Evolutionary conservation across 2,329 filamentous ascomycete species (phyloP).

Genomic region (Aspergillus phoenicis): DNA sequence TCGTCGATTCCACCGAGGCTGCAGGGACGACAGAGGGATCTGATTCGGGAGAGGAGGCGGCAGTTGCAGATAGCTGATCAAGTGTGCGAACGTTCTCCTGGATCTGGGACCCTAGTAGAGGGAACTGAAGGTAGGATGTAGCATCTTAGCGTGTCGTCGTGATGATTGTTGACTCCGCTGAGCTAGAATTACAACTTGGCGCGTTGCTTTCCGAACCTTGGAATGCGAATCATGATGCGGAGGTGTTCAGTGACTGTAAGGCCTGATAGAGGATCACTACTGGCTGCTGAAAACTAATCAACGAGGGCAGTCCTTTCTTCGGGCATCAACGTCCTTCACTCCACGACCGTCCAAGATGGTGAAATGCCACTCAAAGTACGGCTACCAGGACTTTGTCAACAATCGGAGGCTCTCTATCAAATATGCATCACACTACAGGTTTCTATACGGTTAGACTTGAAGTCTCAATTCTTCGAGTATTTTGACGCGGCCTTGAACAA

Average conservation of each 20-base stretch:
- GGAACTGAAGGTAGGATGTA: neutral
- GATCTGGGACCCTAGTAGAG: neutral
- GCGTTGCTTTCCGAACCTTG: neutral
- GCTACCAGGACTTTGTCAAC: slow-evolving; percentile 26
- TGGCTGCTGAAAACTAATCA: neutral
- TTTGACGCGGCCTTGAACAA: slow-evolving; percentile 30
- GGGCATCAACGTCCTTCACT: slow-evolving; percentile 33
- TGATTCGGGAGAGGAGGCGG: slow-evolving; percentile 21
- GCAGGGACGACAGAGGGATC: slow-evolving; percentile 31
- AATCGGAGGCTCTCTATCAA: slow-evolving; percentile 31
- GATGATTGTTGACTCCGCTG: neutral
- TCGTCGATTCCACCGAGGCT: slow-evolving; percentile 26
- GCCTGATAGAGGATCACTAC: neutral
- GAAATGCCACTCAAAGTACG: slow-evolving; percentile 21
- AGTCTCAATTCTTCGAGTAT: slow-evolving; percentile 30
- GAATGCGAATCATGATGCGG: slow-evolving; percentile 11
- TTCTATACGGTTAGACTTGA: slow-evolving; percentile 20
- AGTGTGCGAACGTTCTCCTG: neutral
- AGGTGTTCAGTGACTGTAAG: slow-evolving; percentile 30
- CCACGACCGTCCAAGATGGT: slow-evolving; percentile 25
- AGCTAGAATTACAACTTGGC: neutral
- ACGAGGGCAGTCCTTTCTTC: slow-evolving; percentile 24
- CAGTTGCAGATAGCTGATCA: neutral
- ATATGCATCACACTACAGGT: slow-evolving; percentile 35
- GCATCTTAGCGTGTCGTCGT: neutral